Conservation (phyloP, 1,284 basidiomycete genomes). For the Apiotrichum gamsii region DNA sequence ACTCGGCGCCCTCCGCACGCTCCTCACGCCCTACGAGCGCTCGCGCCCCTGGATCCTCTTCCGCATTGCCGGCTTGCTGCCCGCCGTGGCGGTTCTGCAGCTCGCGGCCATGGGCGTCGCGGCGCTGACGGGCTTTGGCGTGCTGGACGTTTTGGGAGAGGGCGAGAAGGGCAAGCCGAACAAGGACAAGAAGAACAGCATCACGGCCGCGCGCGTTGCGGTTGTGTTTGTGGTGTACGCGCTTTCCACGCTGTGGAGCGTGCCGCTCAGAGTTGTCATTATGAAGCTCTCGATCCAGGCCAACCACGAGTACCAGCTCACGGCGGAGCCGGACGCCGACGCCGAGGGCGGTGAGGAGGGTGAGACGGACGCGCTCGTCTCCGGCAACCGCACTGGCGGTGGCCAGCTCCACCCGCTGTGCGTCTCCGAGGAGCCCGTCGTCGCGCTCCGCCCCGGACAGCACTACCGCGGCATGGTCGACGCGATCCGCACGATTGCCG, state of each 20-base stretch:
- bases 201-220: not conserved
- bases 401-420: constrained; percentile 21
- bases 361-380: constrained; percentile 56
- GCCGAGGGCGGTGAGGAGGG: constrained; percentile 47
- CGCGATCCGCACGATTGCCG: constrained; percentile 65
- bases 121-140: not conserved
- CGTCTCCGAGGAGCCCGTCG: constrained; percentile 69
- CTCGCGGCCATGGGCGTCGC: not conserved
- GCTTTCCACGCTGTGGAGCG: constrained; percentile 59
- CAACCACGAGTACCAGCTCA: constrained; percentile 59
- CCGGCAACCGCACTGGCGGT: constrained; percentile 22
- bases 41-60: constrained; percentile 72
- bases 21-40: constrained; percentile 75
- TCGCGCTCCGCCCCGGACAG: constrained; percentile 74
- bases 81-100: constrained; percentile 59
- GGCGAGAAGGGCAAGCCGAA: too few species aligned
- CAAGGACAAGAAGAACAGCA: not conserved
- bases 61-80: constrained; percentile 74
- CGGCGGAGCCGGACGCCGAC: constrained; percentile 51
- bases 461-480: constrained; percentile 72
- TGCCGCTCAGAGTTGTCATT: constrained; percentile 73
- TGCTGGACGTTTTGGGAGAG: too few species aligned
- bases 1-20: constrained; percentile 60
- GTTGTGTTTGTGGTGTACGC: constrained; percentile 52
- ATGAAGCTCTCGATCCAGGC: constrained; percentile 74